These are phyloP conservation scores for Helotiales sp. DNA, from an alignment of 2,329 filamentous ascomycete genomes.

Conservation along the genomic window DNA sequence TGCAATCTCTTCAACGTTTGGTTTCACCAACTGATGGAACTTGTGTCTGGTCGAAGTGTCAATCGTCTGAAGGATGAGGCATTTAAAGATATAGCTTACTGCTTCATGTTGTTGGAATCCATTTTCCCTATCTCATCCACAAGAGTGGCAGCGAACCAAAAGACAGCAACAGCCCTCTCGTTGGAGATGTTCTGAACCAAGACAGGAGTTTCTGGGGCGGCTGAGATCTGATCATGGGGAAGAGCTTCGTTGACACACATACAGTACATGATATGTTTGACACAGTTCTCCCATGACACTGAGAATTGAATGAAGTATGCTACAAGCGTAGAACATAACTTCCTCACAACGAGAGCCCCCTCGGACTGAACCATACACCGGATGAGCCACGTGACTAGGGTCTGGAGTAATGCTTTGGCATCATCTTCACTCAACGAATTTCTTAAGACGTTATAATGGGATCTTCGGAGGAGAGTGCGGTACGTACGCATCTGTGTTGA, in stretches of 20 bases:
- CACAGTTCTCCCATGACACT: slow-evolving; percentile 62
- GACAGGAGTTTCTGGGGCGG: slow-evolving; percentile 43
- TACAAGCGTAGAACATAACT: slow-evolving; percentile 75
- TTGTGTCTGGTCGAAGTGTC: slow-evolving; percentile 34
- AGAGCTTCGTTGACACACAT: slow-evolving; percentile 49
- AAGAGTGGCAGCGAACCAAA: slow-evolving; percentile 65
- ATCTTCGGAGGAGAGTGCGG: neutral
- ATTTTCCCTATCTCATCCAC: slow-evolving; percentile 69
- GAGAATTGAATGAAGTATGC: slow-evolving; percentile 75
- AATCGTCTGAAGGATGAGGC: slow-evolving; percentile 10
- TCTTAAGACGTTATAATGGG: slow-evolving; percentile 33
- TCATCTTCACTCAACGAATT: slow-evolving; percentile 56
- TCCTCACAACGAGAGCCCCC: slow-evolving; percentile 64
- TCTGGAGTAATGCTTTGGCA: slow-evolving; percentile 56
- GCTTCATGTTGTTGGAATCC: slow-evolving; percentile 60
- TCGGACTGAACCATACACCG: slow-evolving; percentile 51
- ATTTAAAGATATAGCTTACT: slow-evolving; percentile 24
- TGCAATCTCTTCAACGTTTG: slow-evolving; percentile 52
- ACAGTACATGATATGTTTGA: slow-evolving; percentile 63
- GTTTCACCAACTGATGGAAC: slow-evolving; percentile 51
- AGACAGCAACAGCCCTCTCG: slow-evolving; percentile 53
- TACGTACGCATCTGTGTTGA: slow-evolving; percentile 81
- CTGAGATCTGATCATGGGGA: slow-evolving; percentile 48
- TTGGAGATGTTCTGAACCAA: slow-evolving; percentile 48
- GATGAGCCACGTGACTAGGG: slow-evolving; percentile 64